Conservation (phyloP, 805 yeast genomes). For the Starmerella kuoi region DNA sequence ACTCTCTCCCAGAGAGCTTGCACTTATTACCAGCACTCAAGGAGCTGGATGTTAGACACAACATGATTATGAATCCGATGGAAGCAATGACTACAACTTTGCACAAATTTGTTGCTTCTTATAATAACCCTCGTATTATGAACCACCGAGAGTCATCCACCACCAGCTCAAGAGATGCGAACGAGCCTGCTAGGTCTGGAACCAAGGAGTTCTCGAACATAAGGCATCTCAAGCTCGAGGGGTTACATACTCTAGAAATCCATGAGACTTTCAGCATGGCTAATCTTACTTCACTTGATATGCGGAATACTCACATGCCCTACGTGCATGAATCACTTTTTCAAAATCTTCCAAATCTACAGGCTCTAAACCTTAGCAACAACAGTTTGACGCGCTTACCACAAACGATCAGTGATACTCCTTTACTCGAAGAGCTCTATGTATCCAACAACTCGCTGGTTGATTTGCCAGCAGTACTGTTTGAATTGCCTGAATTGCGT, state of each 20-base stretch:
- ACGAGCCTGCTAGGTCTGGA: background rate
- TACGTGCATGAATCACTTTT: slow-evolving; percentile 56
- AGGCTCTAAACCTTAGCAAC: slow-evolving; percentile 61
- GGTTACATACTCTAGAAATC: slow-evolving; percentile 5
- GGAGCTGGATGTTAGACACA: slow-evolving; percentile 64
- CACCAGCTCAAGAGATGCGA: background rate
- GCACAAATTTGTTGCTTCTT: slow-evolving; percentile 21
- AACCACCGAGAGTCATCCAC: slow-evolving; percentile 2
- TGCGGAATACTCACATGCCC: slow-evolving; percentile 73
- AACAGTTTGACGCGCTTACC: slow-evolving; percentile 76
- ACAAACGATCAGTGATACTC: slow-evolving; percentile 46
- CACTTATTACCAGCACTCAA: slow-evolving; percentile 49
- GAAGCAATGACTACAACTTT: slow-evolving; percentile 25
- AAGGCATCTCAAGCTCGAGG: slow-evolving; percentile 6
- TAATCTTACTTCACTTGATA: slow-evolving; percentile 39
- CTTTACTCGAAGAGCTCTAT: slow-evolving; percentile 52
- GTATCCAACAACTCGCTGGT: slow-evolving; percentile 64
- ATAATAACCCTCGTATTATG: slow-evolving; percentile 18
- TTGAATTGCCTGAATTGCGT: slow-evolving; percentile 46
- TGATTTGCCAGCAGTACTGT: slow-evolving; percentile 53
- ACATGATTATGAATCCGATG: slow-evolving; percentile 31
- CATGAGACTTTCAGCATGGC: slow-evolving; percentile 4
- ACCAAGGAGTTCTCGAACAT: slow-evolving; percentile 1
- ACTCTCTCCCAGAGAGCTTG: slow-evolving; percentile 47
- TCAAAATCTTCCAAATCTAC: slow-evolving; percentile 49